These are phyloP conservation scores for Diplosphaera chodatii DNA, from an alignment of 139 green algal genomes.

Conservation along the genomic window DNA sequence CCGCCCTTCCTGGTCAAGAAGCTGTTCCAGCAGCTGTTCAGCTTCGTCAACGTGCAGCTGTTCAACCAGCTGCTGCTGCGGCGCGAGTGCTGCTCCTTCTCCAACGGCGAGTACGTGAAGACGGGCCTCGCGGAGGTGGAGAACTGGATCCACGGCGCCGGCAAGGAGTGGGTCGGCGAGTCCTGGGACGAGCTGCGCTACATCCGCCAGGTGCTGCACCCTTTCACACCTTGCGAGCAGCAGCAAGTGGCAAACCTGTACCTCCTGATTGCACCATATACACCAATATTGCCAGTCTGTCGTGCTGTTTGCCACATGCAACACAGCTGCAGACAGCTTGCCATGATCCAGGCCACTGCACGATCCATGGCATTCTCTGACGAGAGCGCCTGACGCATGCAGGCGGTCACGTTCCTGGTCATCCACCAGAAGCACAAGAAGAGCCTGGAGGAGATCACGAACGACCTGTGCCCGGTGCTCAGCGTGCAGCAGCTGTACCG, in stretches of 20 bases:
- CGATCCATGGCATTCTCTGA: too few species aligned
- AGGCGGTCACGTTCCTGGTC: conserved; percentile 92
- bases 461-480: conserved; percentile 91
- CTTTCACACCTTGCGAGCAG: too few species aligned
- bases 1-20: conserved; percentile 74
- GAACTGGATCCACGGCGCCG: conserved; percentile 80
- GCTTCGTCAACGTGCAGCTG: conserved; percentile 98
- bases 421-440: conserved; percentile 98
- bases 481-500: conserved; percentile 98
- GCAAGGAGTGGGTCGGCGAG: conserved; percentile 70
- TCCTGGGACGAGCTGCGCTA: conserved; percentile 91
- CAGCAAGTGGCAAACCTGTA: too few species aligned
- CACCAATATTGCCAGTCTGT: too few species aligned
- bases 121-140: conserved; percentile 90
- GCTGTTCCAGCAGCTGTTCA: conserved; percentile 79
- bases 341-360: too few species aligned
- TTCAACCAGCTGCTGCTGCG: conserved; percentile 99
- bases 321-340: too few species aligned
- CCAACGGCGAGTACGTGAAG: conserved; percentile 99
- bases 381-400: neutral
- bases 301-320: too few species aligned
- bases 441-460: conserved; percentile 90
- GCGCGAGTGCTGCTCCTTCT: conserved; percentile 99
- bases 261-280: too few species aligned
- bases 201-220: conserved; percentile 73